These are phyloP conservation scores for Trichocladium uniseriatum DNA, from an alignment of 495 filamentous ascomycete species.

Conservation along the genomic window DNA sequence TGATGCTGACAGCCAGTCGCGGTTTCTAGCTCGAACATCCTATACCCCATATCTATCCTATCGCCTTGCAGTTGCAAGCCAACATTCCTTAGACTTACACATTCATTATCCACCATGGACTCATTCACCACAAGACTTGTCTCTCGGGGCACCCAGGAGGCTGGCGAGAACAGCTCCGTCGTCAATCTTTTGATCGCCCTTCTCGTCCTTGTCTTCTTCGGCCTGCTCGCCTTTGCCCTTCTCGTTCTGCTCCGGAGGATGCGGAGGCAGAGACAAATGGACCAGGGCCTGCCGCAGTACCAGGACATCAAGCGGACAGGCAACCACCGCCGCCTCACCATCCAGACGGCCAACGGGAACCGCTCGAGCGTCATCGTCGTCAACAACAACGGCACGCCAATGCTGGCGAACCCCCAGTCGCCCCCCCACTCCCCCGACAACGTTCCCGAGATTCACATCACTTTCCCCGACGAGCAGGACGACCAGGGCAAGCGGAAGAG, in stretches of 20 bases:
- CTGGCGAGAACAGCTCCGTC: slow-evolving; percentile 40
- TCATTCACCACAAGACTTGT: slow-evolving; percentile 41
- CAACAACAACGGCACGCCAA: slow-evolving; percentile 58
- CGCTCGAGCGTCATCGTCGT: slow-evolving; percentile 66
- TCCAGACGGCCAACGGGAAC: slow-evolving; percentile 53
- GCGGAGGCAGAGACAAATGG: slow-evolving; percentile 35
- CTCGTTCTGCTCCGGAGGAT: slow-evolving; percentile 63
- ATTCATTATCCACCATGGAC: slow-evolving; percentile 35
- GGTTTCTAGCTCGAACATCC: slow-evolving; percentile 3
- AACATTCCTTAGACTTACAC: slow-evolving; percentile 8
- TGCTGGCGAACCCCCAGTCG: slow-evolving; percentile 62
- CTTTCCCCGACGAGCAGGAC: slow-evolving; percentile 92
- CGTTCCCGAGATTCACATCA: slow-evolving; percentile 94
- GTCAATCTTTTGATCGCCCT: slow-evolving; percentile 71
- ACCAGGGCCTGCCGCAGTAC: slow-evolving; percentile 52
- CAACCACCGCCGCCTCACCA: slow-evolving; percentile 40
- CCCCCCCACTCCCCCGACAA: slow-evolving; percentile 68
- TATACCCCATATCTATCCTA: neutral
- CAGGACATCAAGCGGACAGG: slow-evolving; percentile 32
- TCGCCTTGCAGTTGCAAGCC: neutral
- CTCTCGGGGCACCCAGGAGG: slow-evolving; percentile 41
- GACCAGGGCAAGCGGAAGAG: slow-evolving; percentile 77
- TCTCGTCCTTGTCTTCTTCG: slow-evolving; percentile 63
- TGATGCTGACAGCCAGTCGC: neutral
- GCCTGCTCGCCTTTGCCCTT: slow-evolving; percentile 51